Evolutionary conservation across 1,284 basidiomycete genomes (phyloP).

Genomic region (Tilletia indica): DNA sequence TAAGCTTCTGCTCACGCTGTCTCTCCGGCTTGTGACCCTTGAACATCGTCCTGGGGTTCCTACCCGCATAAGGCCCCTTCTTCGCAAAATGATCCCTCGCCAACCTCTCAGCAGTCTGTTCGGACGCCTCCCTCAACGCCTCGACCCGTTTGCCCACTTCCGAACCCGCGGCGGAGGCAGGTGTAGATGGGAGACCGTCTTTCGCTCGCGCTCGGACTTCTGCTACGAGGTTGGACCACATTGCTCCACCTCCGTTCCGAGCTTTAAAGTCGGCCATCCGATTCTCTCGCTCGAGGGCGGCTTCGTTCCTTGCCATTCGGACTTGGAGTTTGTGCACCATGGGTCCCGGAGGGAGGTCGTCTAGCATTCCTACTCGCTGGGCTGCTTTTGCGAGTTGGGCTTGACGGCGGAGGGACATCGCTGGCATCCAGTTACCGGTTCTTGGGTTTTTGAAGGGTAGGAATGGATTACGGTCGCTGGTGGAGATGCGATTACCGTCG

Average conservation of each 20-base stretch:
- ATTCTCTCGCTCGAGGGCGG: neutral
- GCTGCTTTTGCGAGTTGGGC: constrained; percentile 15
- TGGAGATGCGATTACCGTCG: neutral
- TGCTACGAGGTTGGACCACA: neutral
- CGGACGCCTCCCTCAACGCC: neutral
- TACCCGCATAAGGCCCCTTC: neutral
- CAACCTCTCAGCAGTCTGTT: neutral
- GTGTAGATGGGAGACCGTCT: neutral
- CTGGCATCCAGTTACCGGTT: neutral
- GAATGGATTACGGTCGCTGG: constrained; percentile 12
- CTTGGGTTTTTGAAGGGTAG: constrained; percentile 6
- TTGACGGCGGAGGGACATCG: constrained; percentile 9
- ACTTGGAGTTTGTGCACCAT: neutral
- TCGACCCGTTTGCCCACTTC: neutral
- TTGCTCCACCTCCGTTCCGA: neutral
- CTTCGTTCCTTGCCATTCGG: neutral
- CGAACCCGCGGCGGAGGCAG: neutral
- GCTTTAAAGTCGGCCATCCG: constrained; percentile 4
- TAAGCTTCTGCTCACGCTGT: neutral
- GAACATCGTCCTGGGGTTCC: constrained; percentile 15
- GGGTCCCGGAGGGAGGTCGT: constrained; percentile 2
- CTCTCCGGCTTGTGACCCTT: constrained; percentile 16
- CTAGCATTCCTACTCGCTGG: constrained; percentile 9
- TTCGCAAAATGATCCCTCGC: neutral
- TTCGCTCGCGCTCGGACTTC: neutral